A percentile compares a stretch with the other conserved stretches of the same genome.
Evolutionary conservation across 2,329 filamentous ascomycete species (phyloP).

Genomic region (Colletotrichum abscissum): DNA sequence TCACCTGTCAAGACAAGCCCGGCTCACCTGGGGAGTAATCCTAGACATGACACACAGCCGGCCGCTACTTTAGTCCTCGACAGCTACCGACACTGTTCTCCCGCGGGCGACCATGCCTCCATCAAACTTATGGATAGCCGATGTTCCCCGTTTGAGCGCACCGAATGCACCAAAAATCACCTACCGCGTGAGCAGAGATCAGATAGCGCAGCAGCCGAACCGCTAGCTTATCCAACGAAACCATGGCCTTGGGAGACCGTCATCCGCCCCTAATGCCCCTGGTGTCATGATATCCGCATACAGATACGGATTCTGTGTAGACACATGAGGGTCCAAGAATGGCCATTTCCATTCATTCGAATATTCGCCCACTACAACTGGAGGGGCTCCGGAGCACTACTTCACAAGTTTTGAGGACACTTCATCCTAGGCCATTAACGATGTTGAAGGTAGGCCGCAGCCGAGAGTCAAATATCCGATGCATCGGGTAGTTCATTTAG

Average conservation of each 20-base stretch:
- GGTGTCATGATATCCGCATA: not conserved
- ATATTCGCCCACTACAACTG: not conserved
- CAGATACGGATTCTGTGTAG: not conserved
- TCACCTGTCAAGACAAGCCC: constrained; percentile 23
- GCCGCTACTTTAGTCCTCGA: not conserved
- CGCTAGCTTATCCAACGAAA: constrained; percentile 16
- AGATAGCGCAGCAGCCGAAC: constrained; percentile 9
- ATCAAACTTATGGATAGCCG: not conserved
- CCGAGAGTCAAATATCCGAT: constrained; percentile 18
- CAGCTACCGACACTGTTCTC: not conserved
- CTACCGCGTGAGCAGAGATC: not conserved
- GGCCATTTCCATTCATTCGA: not conserved
- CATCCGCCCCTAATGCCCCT: constrained; percentile 1
- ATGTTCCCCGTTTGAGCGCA: not conserved
- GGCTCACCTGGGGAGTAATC: constrained; percentile 1
- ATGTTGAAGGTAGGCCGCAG: not conserved
- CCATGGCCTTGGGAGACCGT: constrained; percentile 25
- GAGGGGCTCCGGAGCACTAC: not conserved
- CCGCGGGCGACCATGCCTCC: not conserved
- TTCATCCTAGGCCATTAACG: constrained; percentile 1
- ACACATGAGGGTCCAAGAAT: not conserved
- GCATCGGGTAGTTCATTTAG: constrained; percentile 9
- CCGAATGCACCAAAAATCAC: not conserved
- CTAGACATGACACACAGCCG: constrained; percentile 4
- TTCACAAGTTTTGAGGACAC: not conserved